Percentiles rank a stretch among this genome's conserved stretches.
phyloP scores from a whole-genome alignment of 805 yeast genomes.

The Pichia scutulata region DNA sequence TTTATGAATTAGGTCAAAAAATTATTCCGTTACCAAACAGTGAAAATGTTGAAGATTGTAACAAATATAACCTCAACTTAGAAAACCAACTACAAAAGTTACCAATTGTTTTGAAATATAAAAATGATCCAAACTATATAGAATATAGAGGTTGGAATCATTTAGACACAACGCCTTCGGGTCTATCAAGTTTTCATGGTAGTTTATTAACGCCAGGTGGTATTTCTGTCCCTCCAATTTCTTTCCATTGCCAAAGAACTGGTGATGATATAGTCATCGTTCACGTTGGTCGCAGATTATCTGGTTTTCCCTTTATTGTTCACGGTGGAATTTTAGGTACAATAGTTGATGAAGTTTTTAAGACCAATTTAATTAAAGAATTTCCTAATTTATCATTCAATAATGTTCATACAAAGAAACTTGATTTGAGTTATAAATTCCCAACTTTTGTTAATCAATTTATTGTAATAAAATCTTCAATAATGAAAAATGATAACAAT shows the following conservation, averaged over 20 bases:
- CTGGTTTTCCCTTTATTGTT: constrained; percentile 81
- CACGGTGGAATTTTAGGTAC: constrained; percentile 90
- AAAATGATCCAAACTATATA: constrained; percentile 30
- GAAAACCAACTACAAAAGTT: constrained; percentile 41
- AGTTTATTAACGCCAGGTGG: constrained; percentile 71
- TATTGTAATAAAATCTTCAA: constrained; percentile 53
- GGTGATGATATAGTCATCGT: constrained; percentile 59
- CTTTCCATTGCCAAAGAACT: constrained; percentile 50
- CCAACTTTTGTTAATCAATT: constrained; percentile 80
- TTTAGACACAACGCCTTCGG: constrained; percentile 30
- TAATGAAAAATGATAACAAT: constrained; percentile 20
- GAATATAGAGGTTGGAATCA: constrained; percentile 35
- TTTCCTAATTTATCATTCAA: constrained; percentile 16
- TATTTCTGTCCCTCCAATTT: constrained; percentile 62
- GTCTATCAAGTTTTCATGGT: constrained; percentile 28
- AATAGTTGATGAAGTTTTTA: constrained; percentile 67
- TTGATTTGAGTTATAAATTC: constrained; percentile 47
- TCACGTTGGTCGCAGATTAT: constrained; percentile 68
- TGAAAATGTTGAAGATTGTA: constrained; percentile 19
- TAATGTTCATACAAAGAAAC: constrained; percentile 36
- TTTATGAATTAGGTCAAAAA: constrained; percentile 21
- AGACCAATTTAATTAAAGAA: constrained; percentile 24
- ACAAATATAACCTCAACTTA: constrained; percentile 27
- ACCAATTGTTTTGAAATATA: constrained; percentile 44
- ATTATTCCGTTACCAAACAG: constrained; percentile 15